Percentiles rank a stretch among this genome's conserved stretches.
phyloP scores from a whole-genome alignment of 202 grass and related monocot genomes.

The Elaeis oleifera region DNA sequence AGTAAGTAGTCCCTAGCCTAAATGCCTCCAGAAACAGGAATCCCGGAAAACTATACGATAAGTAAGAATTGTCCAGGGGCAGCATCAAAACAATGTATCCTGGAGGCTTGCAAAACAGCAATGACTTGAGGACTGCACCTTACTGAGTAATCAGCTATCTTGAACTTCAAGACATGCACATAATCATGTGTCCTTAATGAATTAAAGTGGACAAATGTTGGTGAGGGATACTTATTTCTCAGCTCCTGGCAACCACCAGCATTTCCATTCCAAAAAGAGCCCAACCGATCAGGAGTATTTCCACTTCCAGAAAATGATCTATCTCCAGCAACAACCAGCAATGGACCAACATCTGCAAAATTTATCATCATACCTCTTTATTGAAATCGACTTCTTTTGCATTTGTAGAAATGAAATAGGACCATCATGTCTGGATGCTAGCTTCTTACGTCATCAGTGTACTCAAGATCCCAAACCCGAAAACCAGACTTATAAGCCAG shows the following conservation, averaged over 20 bases:
- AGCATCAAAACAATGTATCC: constrained; percentile 95
- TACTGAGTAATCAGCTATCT: constrained; percentile 72
- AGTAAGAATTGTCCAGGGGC: constrained; percentile 63
- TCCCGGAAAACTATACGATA: constrained; percentile 40
- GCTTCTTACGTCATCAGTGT: constrained; percentile 73
- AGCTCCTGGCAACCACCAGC: constrained; percentile 38
- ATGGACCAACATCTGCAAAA: constrained; percentile 66
- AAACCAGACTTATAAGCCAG: constrained; percentile 80
- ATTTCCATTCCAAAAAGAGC: constrained; percentile 40
- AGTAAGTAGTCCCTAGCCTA: constrained; percentile 67
- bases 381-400: constrained; percentile 58
- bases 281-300: constrained; percentile 34
- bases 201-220: constrained; percentile 66
- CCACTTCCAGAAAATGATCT: constrained; percentile 37
- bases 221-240: constrained; percentile 36
- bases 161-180: constrained; percentile 69
- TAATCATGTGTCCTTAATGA: constrained; percentile 64
- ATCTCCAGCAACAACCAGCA: constrained; percentile 61
- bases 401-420: constrained; percentile 79
- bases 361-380: constrained; percentile 38
- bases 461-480: constrained; percentile 96
- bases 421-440: constrained; percentile 68
- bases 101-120: constrained; percentile 63
- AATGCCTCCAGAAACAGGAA: constrained; percentile 24
- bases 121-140: constrained; percentile 63